A percentile compares a stretch with the other conserved stretches of the same genome.
These are phyloP conservation scores for Chalaropsis ovoidea DNA, from an alignment of 2,329 filamentous ascomycete genomes.

Conservation along the genomic window DNA sequence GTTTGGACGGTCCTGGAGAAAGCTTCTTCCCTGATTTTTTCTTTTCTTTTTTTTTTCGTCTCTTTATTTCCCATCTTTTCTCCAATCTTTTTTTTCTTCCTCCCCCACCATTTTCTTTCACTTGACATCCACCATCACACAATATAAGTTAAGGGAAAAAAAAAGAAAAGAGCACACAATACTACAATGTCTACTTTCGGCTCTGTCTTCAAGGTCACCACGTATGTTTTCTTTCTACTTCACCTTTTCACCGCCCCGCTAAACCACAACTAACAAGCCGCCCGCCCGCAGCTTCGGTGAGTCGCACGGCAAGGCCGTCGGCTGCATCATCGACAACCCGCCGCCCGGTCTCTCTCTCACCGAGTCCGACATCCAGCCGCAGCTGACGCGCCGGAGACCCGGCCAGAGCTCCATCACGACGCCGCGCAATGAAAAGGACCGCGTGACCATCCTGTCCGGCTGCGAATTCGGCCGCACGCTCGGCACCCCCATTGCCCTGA, in stretches of 20 bases:
- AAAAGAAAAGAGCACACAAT: neutral
- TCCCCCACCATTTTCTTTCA: slow-evolving; percentile 24
- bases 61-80: neutral
- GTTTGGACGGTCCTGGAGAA: slow-evolving; percentile 8
- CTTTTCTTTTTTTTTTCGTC: neutral
- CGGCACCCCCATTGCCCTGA: slow-evolving; percentile 79
- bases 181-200: slow-evolving; percentile 77
- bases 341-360: slow-evolving; percentile 79
- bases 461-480: slow-evolving; percentile 83
- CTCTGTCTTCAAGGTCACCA: slow-evolving; percentile 69
- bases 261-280: slow-evolving; percentile 16
- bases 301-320: slow-evolving; percentile 85
- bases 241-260: slow-evolving; percentile 4
- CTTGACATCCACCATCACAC: slow-evolving; percentile 18
- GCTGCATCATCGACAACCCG: slow-evolving; percentile 87
- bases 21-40: slow-evolving; percentile 14
- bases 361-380: slow-evolving; percentile 83
- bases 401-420: slow-evolving; percentile 87
- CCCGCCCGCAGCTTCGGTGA: slow-evolving; percentile 38
- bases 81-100: slow-evolving; percentile 19
- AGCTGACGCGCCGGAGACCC: slow-evolving; percentile 81
- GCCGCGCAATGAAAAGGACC: slow-evolving; percentile 84
- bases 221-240: slow-evolving; percentile 43
- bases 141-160: slow-evolving; percentile 8
- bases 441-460: slow-evolving; percentile 83